phyloP scores from a whole-genome alignment of 2,329 filamentous ascomycete genomes.

The Sarocladium strictum region DNA sequence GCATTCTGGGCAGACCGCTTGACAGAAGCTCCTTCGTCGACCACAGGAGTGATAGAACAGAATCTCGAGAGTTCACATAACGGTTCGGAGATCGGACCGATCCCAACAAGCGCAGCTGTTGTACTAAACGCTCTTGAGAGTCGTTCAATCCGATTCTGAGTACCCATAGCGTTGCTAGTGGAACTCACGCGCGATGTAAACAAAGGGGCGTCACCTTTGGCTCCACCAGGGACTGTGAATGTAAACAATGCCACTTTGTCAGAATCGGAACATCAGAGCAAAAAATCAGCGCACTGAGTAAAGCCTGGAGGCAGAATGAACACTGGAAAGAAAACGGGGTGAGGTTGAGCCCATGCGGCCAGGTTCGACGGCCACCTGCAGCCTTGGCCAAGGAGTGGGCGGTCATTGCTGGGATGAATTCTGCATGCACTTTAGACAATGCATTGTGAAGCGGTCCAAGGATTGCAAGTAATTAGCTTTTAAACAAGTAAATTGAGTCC shows the following conservation, averaged over 20 bases:
- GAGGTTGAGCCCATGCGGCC: background rate
- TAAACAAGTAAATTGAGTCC: no score
- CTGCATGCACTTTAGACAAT: background rate
- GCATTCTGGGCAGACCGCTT: no score
- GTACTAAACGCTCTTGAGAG: no score
- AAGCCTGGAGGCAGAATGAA: no score
- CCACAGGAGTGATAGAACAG: no score
- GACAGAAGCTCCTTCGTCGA: no score
- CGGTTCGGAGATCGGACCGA: no score
- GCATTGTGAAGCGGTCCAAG: background rate
- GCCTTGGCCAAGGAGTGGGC: background rate
- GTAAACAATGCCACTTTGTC: constrained; percentile 8
- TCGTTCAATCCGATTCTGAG: background rate
- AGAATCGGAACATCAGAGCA: no score
- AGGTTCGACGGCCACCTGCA: background rate
- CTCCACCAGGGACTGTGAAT: background rate
- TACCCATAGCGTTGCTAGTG: background rate
- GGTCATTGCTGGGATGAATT: background rate
- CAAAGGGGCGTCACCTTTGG: constrained; percentile 4
- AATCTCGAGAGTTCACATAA: no score
- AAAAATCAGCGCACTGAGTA: no score
- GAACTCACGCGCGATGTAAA: constrained; percentile 1
- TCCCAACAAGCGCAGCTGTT: no score
- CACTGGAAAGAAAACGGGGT: background rate
- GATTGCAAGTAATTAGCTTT: no score